Base-by-base conservation (phyloP, 805 yeast genomes). In the Starmerella bombicola region DNA sequence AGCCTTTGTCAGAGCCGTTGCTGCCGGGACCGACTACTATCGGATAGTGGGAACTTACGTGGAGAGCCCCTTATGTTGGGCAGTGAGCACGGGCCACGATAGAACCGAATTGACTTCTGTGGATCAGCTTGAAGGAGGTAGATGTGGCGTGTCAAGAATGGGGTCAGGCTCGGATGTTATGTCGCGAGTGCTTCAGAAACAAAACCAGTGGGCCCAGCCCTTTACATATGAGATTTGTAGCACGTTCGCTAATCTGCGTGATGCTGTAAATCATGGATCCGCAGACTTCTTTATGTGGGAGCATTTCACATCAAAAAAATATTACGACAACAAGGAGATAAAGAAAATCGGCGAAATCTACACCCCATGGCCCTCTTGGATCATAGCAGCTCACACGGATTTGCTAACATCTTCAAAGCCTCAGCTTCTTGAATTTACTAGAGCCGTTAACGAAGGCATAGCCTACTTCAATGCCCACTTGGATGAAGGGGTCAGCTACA, bases 291-390 rank as follows among this genome's bases (percentile, higher is more conserved):
- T 85, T 60, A 80, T 86, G 94, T 85, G 96, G 96, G 96, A 85
- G 55, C 71, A 80, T 60, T 85, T 85, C 65, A 85, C 96, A 1
- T 75, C 86, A 25, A 85, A 85, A 56, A 74, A 73, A 57, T 85
- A 81, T 63, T 83, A 80, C 58, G 95, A 82, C 54, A 69, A 63
- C 41, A 70, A 73, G 17, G 95, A 84, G 53, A 77, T 86, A 61
- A 82, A 80, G 61, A 66, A 72, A 50, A 76, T 85, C 45, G 96
- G 94, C 13, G 82, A 80, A 49, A 84, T 85, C 42, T 81, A 80
- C 61, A 85, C 96, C 0, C 96, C 96, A 16, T 85, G 96, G 96
- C 88, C 95, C 9, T 80, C 93, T 2, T 85, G 95, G 95, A 86
- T 83, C 13, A 68, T 84, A 36, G 73, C 75, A 17, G 74, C 74